Conservation (phyloP, 805 yeast species). For the Sporopachydermia quercuum region DNA sequence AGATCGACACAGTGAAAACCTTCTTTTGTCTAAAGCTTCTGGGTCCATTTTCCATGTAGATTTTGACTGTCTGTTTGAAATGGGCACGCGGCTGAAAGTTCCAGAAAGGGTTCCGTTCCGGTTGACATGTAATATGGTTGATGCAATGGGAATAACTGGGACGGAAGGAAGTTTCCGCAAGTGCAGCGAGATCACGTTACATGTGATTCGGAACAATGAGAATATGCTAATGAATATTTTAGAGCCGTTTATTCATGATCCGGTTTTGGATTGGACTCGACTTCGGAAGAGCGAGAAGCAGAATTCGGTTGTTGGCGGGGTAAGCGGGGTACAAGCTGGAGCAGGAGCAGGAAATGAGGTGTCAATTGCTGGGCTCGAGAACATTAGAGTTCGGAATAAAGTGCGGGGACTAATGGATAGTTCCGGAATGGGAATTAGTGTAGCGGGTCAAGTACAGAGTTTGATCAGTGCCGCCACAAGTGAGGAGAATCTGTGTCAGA, state of each 20-base stretch:
- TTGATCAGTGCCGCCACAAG: constrained; percentile 73
- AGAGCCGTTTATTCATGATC: constrained; percentile 88
- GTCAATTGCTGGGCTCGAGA: neutral
- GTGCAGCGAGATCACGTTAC: constrained; percentile 72
- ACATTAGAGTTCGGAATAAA: constrained; percentile 44
- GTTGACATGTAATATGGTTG: constrained; percentile 73
- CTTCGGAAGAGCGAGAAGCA: neutral
- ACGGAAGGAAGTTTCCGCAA: constrained; percentile 82
- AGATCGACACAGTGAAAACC: constrained; percentile 91
- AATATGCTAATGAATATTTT: constrained; percentile 76
- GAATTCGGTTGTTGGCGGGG: too few relatives aligned
- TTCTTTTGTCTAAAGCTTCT: constrained; percentile 51
- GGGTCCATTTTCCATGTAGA: constrained; percentile 89
- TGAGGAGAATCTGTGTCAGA: constrained; percentile 51
- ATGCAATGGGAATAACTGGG: constrained; percentile 79
- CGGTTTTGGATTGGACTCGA: constrained; percentile 63
- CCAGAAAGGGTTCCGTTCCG: constrained; percentile 96
- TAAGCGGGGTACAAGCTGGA: too few relatives aligned
- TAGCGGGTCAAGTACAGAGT: constrained; percentile 85
- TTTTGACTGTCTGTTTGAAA: constrained; percentile 91
- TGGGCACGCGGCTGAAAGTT: constrained; percentile 50
- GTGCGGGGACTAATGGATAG: constrained; percentile 70
- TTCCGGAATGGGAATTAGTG: constrained; percentile 78
- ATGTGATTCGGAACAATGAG: constrained; percentile 61
- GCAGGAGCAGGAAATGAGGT: neutral